Percentiles rank a stretch among this genome's conserved stretches.
These are phyloP conservation scores for Salvia hispanica DNA, from an alignment of 257 asterid genomes.

Conservation along the genomic window DNA sequence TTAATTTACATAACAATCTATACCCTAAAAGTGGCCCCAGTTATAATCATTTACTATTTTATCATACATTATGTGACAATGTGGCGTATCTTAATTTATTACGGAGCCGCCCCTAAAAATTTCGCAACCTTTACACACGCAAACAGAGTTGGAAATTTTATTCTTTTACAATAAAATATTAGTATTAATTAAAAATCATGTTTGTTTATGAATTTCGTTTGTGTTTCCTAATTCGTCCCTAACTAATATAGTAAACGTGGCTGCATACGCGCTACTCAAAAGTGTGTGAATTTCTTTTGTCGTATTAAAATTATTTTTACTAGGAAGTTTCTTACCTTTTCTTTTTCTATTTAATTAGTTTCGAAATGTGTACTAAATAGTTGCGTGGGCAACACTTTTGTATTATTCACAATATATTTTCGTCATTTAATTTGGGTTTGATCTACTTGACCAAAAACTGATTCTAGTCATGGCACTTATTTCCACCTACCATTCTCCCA, in stretches of 20 bases:
- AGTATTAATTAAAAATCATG: not conserved
- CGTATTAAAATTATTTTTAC: not conserved
- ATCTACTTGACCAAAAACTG: not conserved
- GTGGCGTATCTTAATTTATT: not conserved
- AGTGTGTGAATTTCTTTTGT: not conserved
- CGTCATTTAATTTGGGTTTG: not conserved
- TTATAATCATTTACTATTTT: too few relatives aligned
- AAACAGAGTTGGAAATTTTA: not conserved
- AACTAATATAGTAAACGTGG: not conserved
- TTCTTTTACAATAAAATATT: not conserved
- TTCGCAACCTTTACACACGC: not conserved
- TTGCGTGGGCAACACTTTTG: not conserved
- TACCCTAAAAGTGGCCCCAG: not conserved
- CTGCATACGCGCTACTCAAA: not conserved
- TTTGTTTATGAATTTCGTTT: not conserved
- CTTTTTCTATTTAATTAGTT: too few relatives aligned
- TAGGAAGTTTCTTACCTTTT: too few relatives aligned
- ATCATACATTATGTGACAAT: not conserved
- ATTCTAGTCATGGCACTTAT: not conserved
- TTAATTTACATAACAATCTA: not conserved
- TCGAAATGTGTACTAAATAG: not conserved
- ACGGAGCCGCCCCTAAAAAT: conserved; percentile 1
- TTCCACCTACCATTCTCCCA: not conserved
- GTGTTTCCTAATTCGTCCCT: not conserved
- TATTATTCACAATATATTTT: not conserved